phyloP scores from a whole-genome alignment of 768 basidiomycete genomes.

The Phallus indusiatus region DNA sequence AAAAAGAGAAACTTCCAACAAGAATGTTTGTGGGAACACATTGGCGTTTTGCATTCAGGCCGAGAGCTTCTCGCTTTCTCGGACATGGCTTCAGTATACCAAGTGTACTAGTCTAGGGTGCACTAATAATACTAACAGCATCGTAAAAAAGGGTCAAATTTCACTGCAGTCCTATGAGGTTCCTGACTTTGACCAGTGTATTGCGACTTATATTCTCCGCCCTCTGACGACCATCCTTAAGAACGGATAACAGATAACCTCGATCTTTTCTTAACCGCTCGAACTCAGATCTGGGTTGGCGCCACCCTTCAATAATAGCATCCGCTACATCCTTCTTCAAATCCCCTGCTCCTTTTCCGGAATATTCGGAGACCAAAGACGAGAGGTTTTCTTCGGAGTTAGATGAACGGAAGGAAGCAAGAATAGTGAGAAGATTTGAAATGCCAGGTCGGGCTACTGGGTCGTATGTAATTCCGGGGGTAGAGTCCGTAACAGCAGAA shows the following conservation, averaged over 20 bases:
- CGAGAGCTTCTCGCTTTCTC: too few relatives aligned
- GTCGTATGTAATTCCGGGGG: constrained; percentile 67
- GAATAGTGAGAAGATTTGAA: constrained; percentile 71
- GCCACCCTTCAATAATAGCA: constrained; percentile 59
- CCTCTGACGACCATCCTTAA: constrained; percentile 48
- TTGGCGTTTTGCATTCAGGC: too few relatives aligned
- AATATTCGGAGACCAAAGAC: constrained; percentile 41
- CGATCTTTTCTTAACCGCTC: constrained; percentile 50
- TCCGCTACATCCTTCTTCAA: constrained; percentile 72
- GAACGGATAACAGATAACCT: constrained; percentile 52
- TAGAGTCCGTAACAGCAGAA: constrained; percentile 79
- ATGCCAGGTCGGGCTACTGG: constrained; percentile 73
- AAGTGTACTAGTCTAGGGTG: too few relatives aligned
- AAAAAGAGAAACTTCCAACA: too few relatives aligned
- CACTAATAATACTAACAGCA: too few relatives aligned
- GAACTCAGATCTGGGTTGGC: constrained; percentile 60
- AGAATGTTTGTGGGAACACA: too few relatives aligned
- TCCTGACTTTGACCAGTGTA: constrained; percentile 63
- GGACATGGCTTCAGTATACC: too few relatives aligned
- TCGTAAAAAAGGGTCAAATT: too few relatives aligned
- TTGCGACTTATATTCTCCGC: constrained; percentile 51
- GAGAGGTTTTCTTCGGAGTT: constrained; percentile 37
- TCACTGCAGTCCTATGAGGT: constrained; percentile 47
- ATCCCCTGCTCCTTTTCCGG: constrained; percentile 46
- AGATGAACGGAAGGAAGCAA: constrained; percentile 44